These are phyloP conservation scores for Fusarium aywerte DNA, from an alignment of 2,329 filamentous ascomycete species.

Conservation along the genomic window DNA sequence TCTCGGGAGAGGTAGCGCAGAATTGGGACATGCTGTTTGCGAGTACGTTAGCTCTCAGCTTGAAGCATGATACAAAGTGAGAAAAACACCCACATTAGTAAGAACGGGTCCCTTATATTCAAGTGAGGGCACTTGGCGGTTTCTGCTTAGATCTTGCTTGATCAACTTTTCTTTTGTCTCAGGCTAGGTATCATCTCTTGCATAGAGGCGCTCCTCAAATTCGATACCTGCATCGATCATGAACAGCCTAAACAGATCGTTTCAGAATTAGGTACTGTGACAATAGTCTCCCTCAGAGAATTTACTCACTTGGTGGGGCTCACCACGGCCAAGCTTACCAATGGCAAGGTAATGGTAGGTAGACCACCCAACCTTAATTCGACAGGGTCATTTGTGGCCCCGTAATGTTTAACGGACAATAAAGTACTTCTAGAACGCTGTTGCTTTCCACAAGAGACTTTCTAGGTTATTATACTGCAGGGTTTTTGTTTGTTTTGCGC, in stretches of 20 bases:
- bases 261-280: rapidly evolving
- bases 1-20: conserved; percentile 53
- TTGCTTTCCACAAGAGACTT: too few species aligned
- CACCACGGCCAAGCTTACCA: conserved; percentile 21
- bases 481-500: not conserved
- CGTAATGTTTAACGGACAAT: rapidly evolving
- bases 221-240: conserved; percentile 7
- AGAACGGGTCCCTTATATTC: conserved; percentile 17
- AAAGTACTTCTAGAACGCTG: not conserved
- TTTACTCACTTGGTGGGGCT: conserved; percentile 14
- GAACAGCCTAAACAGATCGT: not conserved
- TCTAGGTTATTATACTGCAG: not conserved
- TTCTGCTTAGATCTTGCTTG: conserved; percentile 10
- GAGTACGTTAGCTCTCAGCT: not conserved
- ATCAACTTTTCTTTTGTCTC: conserved; percentile 16
- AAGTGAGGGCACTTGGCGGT: conserved; percentile 8
- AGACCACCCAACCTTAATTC: not conserved
- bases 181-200: not conserved
- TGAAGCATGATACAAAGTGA: rapidly evolving
- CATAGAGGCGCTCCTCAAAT: not conserved
- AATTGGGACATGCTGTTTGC: conserved; percentile 35
- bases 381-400: not conserved
- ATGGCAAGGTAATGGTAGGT: conserved; percentile 26
- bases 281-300: rapidly evolving
- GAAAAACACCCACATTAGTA: not conserved